Evolutionary conservation across 2,329 filamentous ascomycete species (phyloP), one percentile per base, ranked within the genome.

Genomic region (Macroventuria anomochaeta): DNA sequence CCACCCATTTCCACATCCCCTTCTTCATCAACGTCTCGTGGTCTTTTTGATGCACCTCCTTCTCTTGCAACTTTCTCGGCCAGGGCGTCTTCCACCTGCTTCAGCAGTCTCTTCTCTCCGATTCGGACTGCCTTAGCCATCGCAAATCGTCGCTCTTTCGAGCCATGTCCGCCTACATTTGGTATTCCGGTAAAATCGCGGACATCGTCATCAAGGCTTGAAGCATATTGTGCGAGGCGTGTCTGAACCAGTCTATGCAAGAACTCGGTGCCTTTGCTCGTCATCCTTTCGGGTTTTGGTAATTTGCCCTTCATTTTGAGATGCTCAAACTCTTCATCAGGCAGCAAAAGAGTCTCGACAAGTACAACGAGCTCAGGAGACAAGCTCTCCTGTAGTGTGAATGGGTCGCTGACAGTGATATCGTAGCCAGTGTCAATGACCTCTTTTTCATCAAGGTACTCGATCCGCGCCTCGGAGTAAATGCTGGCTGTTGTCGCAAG

Each of bases 401-500:
- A 75, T 5, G 70, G 72, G 13, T 57, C 56, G 41, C 65, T 69
- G 32, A 60, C 55, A 28, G 63, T 57, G 34, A 81, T 79, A 39
- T 91, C 86, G 61, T 93, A 92, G 15, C 83, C 85, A 29, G 93
- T 88, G 46, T 95, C 91, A 3, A 90, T 74, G 8, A 91, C 79
- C 33, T 78, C 82, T 48, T 83, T 69, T 18, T 88, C 85, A 6
- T 86, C 83, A 11, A 90, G 82, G 23, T 90, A 80, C 37, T 79
- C 75, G 20, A 83, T 68, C 63, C 68, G 57, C 13, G 59, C 48
- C 7, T 65, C 54, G 8, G 54, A 58, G 43, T 55, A 54, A 18
- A 63, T 46, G 4, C 55, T 55, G 5, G 57, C 55, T 15, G 48
- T 38, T 11, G 53, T 57, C 2, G 62, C 48, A 6, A 63, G 34